A percentile compares a stretch with the other conserved stretches of the same genome.
These are phyloP conservation scores for Phaeosphaeriaceae sp. DNA, from an alignment of 2,329 filamentous ascomycete species.

Conservation along the genomic window DNA sequence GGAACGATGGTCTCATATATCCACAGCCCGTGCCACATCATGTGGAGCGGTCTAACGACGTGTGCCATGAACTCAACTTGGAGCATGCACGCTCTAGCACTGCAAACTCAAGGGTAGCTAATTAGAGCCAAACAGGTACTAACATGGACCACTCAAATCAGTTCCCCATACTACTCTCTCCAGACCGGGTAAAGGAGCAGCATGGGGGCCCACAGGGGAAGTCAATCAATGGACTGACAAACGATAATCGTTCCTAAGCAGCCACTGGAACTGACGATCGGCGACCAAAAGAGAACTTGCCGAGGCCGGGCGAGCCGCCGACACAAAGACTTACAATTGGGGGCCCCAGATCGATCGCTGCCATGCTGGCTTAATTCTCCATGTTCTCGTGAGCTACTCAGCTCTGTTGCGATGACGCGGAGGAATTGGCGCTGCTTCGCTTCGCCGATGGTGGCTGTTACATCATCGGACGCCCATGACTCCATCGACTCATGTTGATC, in stretches of 20 bases:
- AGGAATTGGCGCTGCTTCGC: slow-evolving; percentile 10
- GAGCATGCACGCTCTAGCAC: slow-evolving; percentile 18
- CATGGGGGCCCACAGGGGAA: slow-evolving; percentile 13
- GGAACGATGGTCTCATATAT: slow-evolving; percentile 45
- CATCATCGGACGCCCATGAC: slow-evolving; percentile 21
- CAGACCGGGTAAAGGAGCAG: slow-evolving; percentile 45
- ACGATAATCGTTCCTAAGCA: slow-evolving; percentile 30
- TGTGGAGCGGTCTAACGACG: slow-evolving; percentile 36
- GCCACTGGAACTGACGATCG: slow-evolving; percentile 33
- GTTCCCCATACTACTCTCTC: slow-evolving; percentile 36
- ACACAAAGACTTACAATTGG: slow-evolving; percentile 26
- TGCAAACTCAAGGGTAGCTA: slow-evolving; percentile 25
- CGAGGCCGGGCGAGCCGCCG: slow-evolving; percentile 38
- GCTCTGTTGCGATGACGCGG: slow-evolving; percentile 24
- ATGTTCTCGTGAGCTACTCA: slow-evolving; percentile 5
- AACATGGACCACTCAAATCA: slow-evolving; percentile 37
- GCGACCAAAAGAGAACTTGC: slow-evolving; percentile 28
- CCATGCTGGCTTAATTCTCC: background rate
- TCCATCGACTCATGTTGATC: background rate
- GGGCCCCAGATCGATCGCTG: slow-evolving; percentile 7
- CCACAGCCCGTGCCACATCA: slow-evolving; percentile 28
- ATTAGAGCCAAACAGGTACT: slow-evolving; percentile 40
- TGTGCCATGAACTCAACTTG: slow-evolving; percentile 39
- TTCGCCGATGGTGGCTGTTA: slow-evolving; percentile 9
- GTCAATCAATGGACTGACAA: slow-evolving; percentile 34